Evolutionary conservation across 805 yeast species (phyloP), one percentile per base, ranked within the genome.

Genomic region (Yamadazyma sp.): DNA sequence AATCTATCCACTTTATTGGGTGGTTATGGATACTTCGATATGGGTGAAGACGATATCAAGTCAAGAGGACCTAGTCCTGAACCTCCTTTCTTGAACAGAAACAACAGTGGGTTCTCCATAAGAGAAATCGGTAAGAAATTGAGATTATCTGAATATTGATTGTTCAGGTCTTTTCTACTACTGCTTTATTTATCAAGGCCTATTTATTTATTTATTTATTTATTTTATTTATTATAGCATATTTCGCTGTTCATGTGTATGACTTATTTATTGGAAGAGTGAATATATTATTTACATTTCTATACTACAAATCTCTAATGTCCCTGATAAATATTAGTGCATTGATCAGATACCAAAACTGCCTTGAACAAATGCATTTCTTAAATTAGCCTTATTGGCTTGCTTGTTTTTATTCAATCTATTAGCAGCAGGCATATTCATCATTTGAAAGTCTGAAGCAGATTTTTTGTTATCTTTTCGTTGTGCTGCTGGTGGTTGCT

Each of bases 71-170:
- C 70, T 12, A 66, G 75, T 3, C 82, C 82, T 2, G 82, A 74
- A 47, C 80, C 80, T 1, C 67, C 69, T 14, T 62, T 60, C 54
- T 58, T 56, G 45, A 53, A 58, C 38, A 56, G 65, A 42, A 49
- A 54, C 41, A 64, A 62, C 28, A 55, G 65, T 36, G 65, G 64
- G 11, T 62, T 64, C 43, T 58, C 73, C 10, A 50, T 71, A 23
- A 53, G 78, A 35, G 84, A 80, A 42, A 77, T 80, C 44, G 86
- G 83, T 29, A 72, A 79, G 50, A 80, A 80, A 56, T 56, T 80
- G 42, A 58, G 85, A 39, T 62, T 80, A 31, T 74, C 82, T 2
- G 86, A 80, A 51, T 80, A 79, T 44, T 80, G 56, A 52, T 16
- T 4, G 18, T 35, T 16, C 16, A 7, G n/a, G 27, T 12, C 11